These are phyloP conservation scores for Cercospora canescens DNA, from an alignment of 2,329 filamentous ascomycete genomes.

Conservation along the genomic window DNA sequence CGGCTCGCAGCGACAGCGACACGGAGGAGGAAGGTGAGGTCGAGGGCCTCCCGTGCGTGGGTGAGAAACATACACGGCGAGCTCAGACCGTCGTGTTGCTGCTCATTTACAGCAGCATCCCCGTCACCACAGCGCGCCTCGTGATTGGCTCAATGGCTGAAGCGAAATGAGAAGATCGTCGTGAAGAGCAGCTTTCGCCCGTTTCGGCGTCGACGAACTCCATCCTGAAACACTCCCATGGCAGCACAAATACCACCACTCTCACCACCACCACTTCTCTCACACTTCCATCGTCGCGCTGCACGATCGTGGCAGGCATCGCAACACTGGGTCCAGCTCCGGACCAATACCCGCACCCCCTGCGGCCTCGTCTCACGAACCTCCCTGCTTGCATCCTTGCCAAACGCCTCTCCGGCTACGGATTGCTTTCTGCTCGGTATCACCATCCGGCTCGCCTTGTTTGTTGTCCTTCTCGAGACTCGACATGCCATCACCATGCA, in stretches of 20 bases:
- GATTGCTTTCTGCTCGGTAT: neutral
- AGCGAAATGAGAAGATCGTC: neutral
- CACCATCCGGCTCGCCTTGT: conserved; percentile 1
- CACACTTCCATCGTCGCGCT: neutral
- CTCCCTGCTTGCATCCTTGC: neutral
- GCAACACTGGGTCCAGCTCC: neutral
- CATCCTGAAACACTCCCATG: neutral
- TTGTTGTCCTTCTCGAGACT: neutral
- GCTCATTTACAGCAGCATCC: conserved; percentile 7
- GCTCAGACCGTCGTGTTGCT: neutral
- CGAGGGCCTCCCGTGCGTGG: neutral
- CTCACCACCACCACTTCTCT: neutral
- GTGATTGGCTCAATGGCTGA: conserved; percentile 1
- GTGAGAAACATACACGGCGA: neutral
- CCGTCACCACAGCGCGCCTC: neutral
- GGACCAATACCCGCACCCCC: neutral
- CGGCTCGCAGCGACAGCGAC: neutral
- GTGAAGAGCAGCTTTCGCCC: neutral
- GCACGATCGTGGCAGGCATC: neutral
- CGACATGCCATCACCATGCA: neutral
- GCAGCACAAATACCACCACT: neutral
- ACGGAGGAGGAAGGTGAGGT: conserved; percentile 1
- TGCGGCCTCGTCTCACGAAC: neutral
- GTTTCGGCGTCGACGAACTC: neutral
- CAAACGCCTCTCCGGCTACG: neutral